A percentile compares a stretch with the other conserved stretches of the same genome.
Conservation (phyloP, 257 asterid species). For the Fraxinus cuspidata region DNA sequence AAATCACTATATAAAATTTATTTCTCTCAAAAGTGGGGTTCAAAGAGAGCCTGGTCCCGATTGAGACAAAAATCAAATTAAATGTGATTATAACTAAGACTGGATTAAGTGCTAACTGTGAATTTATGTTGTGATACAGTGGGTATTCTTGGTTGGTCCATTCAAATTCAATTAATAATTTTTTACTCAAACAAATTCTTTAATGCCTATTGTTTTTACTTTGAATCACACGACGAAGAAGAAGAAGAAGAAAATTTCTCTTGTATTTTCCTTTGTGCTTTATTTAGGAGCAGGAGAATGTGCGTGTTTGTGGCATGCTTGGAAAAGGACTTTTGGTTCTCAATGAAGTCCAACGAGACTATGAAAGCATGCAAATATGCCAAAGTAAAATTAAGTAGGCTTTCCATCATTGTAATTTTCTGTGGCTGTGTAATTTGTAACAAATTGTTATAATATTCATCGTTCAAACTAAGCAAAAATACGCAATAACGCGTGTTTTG, state of each 20-base stretch:
- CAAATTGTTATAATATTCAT: no score
- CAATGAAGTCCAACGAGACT: background rate
- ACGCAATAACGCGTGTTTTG: no score
- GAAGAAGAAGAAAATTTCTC: conserved; percentile 11
- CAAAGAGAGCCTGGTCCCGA: no score
- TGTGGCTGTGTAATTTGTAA: conserved; percentile 10
- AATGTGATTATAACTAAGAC: no score
- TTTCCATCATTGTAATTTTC: background rate
- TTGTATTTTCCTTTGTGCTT: conserved; percentile 15
- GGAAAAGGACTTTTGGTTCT: conserved; percentile 9
- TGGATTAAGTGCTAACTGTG: no score
- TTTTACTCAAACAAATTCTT: no score
- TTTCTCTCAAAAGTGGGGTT: no score
- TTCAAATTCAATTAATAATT: conserved; percentile 36
- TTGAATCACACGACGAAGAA: conserved; percentile 17
- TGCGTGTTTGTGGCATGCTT: conserved; percentile 14
- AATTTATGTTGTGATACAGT: conserved; percentile 25
- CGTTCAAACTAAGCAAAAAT: no score
- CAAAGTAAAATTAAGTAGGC: background rate
- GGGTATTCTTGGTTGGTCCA: conserved; percentile 54
- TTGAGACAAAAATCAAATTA: no score
- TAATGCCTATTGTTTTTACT: background rate
- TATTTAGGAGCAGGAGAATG: conserved; percentile 4
- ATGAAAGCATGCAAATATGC: no score
- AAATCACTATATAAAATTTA: no score